A percentile compares a stretch with the other conserved stretches of the same genome.
Evolutionary conservation across 1,284 basidiomycete genomes (phyloP).

Genomic region (Phellinidium pouzarii): DNA sequence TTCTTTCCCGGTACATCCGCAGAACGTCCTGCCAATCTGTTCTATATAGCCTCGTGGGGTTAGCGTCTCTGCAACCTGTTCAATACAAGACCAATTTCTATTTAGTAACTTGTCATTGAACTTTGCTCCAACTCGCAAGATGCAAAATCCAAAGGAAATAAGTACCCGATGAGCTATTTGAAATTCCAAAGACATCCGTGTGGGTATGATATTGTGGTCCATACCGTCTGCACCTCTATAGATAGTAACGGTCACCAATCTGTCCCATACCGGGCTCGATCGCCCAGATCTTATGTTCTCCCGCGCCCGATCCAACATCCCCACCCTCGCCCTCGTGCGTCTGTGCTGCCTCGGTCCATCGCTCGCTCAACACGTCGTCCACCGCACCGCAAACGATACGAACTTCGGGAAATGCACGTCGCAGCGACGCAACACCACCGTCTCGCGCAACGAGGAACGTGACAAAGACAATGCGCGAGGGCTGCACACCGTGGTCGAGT

Average conservation of each 20-base stretch:
- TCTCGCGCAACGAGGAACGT: constrained; percentile 81
- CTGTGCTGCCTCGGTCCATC: constrained; percentile 52
- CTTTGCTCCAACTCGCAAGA: not conserved
- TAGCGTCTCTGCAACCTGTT: not conserved
- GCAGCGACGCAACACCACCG: constrained; percentile 74
- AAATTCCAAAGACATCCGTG: too few species aligned
- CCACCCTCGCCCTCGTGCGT: constrained; percentile 29
- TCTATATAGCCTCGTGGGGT: not conserved
- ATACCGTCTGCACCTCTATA: not conserved
- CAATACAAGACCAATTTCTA: not conserved
- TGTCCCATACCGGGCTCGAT: constrained; percentile 80
- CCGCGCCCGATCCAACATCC: constrained; percentile 28
- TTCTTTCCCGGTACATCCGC: not conserved
- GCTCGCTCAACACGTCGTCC: constrained; percentile 67
- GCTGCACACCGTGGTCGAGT: constrained; percentile 88
- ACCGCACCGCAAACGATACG: constrained; percentile 80
- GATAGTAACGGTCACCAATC: constrained; percentile 59
- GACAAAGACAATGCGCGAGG: constrained; percentile 81
- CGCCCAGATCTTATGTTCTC: constrained; percentile 57
- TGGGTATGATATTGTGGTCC: too few species aligned
- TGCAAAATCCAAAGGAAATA: not conserved
- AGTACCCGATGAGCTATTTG: too few species aligned
- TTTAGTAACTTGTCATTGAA: not conserved
- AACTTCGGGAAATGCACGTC: constrained; percentile 76
- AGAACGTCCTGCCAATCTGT: not conserved